A percentile compares a stretch with the other conserved stretches of the same genome.
Conservation (phyloP, 2,329 filamentous ascomycete species). For the Microcyclospora pomicola region DNA sequence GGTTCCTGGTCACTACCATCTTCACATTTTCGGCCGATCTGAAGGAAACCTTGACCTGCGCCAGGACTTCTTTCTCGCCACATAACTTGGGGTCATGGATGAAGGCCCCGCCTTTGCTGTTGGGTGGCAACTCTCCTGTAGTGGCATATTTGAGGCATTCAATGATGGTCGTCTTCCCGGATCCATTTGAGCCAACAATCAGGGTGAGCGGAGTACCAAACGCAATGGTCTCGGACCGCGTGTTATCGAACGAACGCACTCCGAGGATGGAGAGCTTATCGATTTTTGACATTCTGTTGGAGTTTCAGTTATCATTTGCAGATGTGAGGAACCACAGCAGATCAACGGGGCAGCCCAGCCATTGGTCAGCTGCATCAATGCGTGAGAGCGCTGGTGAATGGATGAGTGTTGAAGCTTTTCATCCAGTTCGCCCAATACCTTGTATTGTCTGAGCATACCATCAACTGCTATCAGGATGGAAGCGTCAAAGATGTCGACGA, state of each 20-base stretch:
- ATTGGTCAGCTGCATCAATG: background rate
- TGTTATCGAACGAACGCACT: constrained; percentile 74
- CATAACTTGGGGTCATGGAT: constrained; percentile 93
- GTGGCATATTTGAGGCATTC: constrained; percentile 98
- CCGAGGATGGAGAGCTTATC: constrained; percentile 80
- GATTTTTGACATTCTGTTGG: constrained; percentile 46
- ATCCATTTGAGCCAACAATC: constrained; percentile 95
- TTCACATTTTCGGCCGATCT: constrained; percentile 61
- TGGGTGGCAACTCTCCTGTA: constrained; percentile 82
- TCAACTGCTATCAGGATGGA: too few species aligned
- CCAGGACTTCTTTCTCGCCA: constrained; percentile 77
- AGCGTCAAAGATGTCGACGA: too few species aligned
- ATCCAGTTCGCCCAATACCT: too few species aligned
- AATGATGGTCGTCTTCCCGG: constrained; percentile 97
- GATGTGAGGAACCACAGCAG: background rate
- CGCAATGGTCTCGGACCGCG: constrained; percentile 60
- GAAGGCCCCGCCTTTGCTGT: constrained; percentile 79
- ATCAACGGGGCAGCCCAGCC: background rate
- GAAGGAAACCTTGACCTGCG: constrained; percentile 84
- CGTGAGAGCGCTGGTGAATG: background rate
- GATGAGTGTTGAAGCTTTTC: background rate
- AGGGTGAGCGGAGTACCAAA: constrained; percentile 87
- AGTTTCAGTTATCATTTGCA: background rate
- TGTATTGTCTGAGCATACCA: too few species aligned
- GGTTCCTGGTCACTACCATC: constrained; percentile 69